phyloP scores from a whole-genome alignment of 148 eudicot genomes.

The Cornus suecica region DNA sequence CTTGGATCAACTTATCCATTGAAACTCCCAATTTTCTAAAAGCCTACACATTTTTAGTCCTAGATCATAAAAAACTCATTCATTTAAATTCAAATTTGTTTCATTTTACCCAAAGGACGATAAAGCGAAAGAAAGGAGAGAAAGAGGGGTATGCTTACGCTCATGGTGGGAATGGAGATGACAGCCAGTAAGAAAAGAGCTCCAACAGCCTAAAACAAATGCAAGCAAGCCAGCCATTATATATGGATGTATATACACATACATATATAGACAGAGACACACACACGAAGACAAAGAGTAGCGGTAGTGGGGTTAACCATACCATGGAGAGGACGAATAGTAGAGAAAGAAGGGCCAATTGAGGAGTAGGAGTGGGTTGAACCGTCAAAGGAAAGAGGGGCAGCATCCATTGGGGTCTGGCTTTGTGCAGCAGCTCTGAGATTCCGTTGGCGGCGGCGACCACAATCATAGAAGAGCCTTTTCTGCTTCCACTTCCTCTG shows the following conservation, averaged over 20 bases:
- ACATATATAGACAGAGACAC: too few species aligned
- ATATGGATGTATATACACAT: too few species aligned
- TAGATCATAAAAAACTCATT: background rate
- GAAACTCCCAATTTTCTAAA: conserved; percentile 1
- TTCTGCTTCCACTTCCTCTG: too few species aligned
- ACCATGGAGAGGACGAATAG: conserved; percentile 10
- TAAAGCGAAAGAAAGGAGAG: too few species aligned
- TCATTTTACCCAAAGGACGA: background rate
- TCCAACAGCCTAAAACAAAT: conserved; percentile 13
- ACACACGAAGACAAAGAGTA: background rate
- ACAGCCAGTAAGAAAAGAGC: conserved; percentile 5
- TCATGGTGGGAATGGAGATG: conserved; percentile 1
- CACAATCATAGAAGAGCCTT: background rate
- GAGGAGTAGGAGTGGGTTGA: conserved; percentile 4
- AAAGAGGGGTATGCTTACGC: background rate
- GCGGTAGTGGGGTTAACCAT: background rate
- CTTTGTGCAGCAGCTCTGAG: background rate
- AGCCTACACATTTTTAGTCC: background rate
- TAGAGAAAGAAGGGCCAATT: conserved; percentile 8
- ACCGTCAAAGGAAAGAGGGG: too few species aligned
- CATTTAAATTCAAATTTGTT: background rate
- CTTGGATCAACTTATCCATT: background rate
- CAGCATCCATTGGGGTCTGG: background rate
- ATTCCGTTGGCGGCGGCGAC: background rate
- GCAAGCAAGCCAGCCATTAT: background rate